These are phyloP conservation scores for Euphorbia lathyris DNA, from an alignment of 345 rosid genomes.

Conservation along the genomic window DNA sequence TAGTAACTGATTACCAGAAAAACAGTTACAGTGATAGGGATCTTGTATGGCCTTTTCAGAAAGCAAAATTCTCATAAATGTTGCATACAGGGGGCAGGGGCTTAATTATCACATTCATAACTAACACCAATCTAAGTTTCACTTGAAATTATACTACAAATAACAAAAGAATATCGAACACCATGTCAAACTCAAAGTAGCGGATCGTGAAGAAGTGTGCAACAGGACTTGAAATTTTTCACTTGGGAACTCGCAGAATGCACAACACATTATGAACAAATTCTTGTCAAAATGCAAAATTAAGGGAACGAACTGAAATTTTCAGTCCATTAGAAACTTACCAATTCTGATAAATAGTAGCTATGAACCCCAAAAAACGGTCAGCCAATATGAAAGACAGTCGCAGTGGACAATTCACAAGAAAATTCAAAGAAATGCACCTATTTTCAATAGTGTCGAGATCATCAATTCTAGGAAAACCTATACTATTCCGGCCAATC, in stretches of 20 bases:
- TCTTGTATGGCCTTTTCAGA: neutral
- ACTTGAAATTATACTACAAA: neutral
- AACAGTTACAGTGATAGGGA: neutral
- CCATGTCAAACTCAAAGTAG: neutral
- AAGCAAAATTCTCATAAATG: neutral
- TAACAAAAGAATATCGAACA: neutral
- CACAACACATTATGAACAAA: no score
- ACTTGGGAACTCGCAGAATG: neutral
- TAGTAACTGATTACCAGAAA: neutral
- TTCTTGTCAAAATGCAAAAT: no score
- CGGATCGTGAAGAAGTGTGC: neutral
- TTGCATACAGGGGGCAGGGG: neutral
- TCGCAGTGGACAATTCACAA: neutral
- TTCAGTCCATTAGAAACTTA: no score
- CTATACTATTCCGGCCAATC: no score
- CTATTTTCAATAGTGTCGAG: neutral
- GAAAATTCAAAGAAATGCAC: neutral
- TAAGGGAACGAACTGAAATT: neutral
- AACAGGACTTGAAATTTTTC: neutral
- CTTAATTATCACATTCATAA: neutral
- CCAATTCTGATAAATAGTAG: neutral
- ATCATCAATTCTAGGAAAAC: neutral
- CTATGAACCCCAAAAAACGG: neutral
- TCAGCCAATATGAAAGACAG: neutral
- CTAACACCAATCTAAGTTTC: neutral